phyloP scores from a whole-genome alignment of 2,329 filamentous ascomycete species.

The Aspergillus transmontanensis region DNA sequence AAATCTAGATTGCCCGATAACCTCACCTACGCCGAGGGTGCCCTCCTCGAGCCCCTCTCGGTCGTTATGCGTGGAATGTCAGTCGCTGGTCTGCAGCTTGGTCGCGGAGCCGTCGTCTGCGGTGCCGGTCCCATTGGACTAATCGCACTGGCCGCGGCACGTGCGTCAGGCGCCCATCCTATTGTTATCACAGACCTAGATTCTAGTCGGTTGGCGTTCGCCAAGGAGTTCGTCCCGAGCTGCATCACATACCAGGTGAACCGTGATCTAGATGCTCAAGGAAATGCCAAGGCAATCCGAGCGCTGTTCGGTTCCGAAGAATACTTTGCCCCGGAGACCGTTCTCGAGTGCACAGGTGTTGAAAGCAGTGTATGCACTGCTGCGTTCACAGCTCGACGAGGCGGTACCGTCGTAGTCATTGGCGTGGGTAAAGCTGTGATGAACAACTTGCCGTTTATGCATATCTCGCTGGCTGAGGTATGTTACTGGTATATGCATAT shows the following conservation, averaged over 20 bases:
- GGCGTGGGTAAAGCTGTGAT: slow-evolving; percentile 64
- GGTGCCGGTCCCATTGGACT: slow-evolving; percentile 68
- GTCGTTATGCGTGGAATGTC: slow-evolving; percentile 65
- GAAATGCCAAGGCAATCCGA: slow-evolving; percentile 57
- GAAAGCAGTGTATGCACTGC: slow-evolving; percentile 65
- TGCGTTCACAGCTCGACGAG: slow-evolving; percentile 58
- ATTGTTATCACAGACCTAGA: slow-evolving; percentile 67
- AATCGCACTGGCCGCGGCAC: slow-evolving; percentile 58
- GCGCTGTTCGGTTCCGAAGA: slow-evolving; percentile 57
- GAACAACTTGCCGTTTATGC: slow-evolving; percentile 70
- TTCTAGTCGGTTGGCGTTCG: slow-evolving; percentile 58
- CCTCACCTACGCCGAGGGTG: slow-evolving; percentile 60
- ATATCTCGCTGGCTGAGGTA: slow-evolving; percentile 61
- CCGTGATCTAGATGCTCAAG: slow-evolving; percentile 46
- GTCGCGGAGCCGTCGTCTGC: slow-evolving; percentile 59
- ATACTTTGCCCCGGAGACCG: slow-evolving; percentile 60
- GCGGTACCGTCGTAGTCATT: slow-evolving; percentile 65
- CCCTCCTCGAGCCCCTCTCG: slow-evolving; percentile 65
- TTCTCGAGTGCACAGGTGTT: slow-evolving; percentile 68
- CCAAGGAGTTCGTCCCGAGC: slow-evolving; percentile 58
- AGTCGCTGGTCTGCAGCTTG: slow-evolving; percentile 56
- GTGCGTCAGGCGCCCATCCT: slow-evolving; percentile 65
- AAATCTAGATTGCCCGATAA: slow-evolving; percentile 52
- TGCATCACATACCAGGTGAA: slow-evolving; percentile 59
- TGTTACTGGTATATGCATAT: background rate